Evolutionary conservation across 306 rosid genomes (phyloP).

Genomic region (Prunus mongolica): DNA sequence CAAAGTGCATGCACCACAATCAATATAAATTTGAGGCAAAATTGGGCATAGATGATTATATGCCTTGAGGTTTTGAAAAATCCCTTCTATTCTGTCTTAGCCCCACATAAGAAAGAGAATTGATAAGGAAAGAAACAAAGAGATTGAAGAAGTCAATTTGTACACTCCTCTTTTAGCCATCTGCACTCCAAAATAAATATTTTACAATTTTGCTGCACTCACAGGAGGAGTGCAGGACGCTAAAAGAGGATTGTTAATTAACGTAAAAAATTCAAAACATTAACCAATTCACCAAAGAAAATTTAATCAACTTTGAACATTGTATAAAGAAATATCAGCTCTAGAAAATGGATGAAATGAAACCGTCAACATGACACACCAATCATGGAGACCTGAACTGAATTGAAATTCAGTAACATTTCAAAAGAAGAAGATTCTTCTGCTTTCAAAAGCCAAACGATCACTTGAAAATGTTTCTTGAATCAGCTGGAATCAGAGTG

Average conservation of each 20-base stretch:
- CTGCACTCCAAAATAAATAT: too few species aligned
- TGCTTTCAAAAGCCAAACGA: not conserved
- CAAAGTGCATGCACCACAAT: not conserved
- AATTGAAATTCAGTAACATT: too few species aligned
- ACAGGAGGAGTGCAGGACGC: too few species aligned
- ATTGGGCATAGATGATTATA: not conserved
- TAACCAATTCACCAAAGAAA: not conserved
- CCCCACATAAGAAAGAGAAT: not conserved
- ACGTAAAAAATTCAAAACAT: not conserved
- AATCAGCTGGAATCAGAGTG: not conserved
- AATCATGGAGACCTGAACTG: not conserved
- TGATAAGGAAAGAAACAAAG: not conserved
- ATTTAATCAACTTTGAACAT: not conserved
- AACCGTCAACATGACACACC: not conserved
- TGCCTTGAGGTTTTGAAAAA: not conserved
- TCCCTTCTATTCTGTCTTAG: not conserved
- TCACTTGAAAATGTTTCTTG: not conserved
- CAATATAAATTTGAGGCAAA: not conserved
- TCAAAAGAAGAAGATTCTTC: not conserved
- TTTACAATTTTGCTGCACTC: too few species aligned
- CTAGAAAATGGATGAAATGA: not conserved
- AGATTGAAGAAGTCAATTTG: too few species aligned
- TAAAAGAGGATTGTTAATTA: too few species aligned
- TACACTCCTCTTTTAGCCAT: too few species aligned
- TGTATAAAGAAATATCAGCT: not conserved